These are phyloP conservation scores for Myriosclerotinia scirpicola DNA, from an alignment of 2,329 filamentous ascomycete genomes.

Conservation along the genomic window DNA sequence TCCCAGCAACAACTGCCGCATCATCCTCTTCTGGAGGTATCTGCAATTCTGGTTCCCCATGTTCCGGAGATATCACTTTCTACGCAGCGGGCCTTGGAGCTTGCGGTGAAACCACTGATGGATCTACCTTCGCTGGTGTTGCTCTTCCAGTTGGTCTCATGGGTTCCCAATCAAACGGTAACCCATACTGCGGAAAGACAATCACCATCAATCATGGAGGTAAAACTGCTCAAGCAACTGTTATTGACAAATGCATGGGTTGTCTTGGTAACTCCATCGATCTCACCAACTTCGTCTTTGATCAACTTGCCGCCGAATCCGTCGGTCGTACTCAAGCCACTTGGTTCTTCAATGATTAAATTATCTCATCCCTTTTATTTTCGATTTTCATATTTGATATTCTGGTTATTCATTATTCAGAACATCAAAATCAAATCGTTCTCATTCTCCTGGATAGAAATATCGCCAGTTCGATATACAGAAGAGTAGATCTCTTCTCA, in stretches of 20 bases:
- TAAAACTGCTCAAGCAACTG: slow-evolving; percentile 55
- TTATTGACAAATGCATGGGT: slow-evolving; percentile 76
- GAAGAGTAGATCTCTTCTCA: slow-evolving; percentile 16
- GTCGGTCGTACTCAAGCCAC: slow-evolving; percentile 46
- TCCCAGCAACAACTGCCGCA: slow-evolving; percentile 24
- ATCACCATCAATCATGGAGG: slow-evolving; percentile 68
- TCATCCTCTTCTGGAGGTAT: slow-evolving; percentile 31
- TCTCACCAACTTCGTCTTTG: slow-evolving; percentile 45
- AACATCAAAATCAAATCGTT: slow-evolving; percentile 16
- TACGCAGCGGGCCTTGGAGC: slow-evolving; percentile 68
- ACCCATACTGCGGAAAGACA: slow-evolving; percentile 68
- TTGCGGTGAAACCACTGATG: slow-evolving; percentile 64
- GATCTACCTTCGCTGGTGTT: slow-evolving; percentile 60
- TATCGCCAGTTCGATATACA: slow-evolving; percentile 11
- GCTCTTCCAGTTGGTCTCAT: slow-evolving; percentile 67
- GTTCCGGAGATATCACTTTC: slow-evolving; percentile 69
- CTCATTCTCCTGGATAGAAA: slow-evolving; percentile 16
- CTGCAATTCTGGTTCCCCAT: slow-evolving; percentile 42
- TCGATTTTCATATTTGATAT: slow-evolving; percentile 5
- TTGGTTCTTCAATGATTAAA: slow-evolving; percentile 49
- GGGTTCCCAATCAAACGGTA: slow-evolving; percentile 62
- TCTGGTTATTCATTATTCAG: not conserved
- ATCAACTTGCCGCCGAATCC: slow-evolving; percentile 49
- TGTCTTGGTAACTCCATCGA: slow-evolving; percentile 60
- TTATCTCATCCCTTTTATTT: not conserved